These are phyloP conservation scores for Nitzschia sp. DNA, from an alignment of 108 stramenopile species.

Conservation along the genomic window DNA sequence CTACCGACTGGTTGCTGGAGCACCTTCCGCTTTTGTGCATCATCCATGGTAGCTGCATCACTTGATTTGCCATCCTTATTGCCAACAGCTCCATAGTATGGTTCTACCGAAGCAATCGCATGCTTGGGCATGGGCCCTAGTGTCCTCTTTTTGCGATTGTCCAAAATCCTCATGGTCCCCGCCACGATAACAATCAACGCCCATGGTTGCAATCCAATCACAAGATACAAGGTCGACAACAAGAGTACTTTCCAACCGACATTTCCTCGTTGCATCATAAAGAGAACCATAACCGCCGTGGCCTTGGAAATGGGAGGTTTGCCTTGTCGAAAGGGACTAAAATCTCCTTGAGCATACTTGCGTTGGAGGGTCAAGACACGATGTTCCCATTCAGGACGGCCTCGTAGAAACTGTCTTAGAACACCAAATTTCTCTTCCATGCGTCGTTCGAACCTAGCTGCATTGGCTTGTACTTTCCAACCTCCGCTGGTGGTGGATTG, in stretches of 20 bases:
- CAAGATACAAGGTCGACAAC: conserved; percentile 63
- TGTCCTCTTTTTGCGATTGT: conserved; percentile 46
- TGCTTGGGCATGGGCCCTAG: conserved; percentile 40
- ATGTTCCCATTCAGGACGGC: conserved; percentile 75
- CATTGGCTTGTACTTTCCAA: conserved; percentile 75
- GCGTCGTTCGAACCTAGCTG: conserved; percentile 81
- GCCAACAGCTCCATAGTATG: too few relatives aligned
- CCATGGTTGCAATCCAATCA: conserved; percentile 88
- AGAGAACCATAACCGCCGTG: conserved; percentile 70
- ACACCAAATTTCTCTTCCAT: conserved; percentile 85
- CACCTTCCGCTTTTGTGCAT: conserved; percentile 46
- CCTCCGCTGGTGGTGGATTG: conserved; percentile 41
- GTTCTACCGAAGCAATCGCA: conserved; percentile 29
- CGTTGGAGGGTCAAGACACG: conserved; percentile 59
- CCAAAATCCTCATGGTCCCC: conserved; percentile 44
- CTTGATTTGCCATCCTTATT: too few relatives aligned
- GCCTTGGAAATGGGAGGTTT: conserved; percentile 55
- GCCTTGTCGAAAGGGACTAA: conserved; percentile 64
- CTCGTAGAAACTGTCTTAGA: conserved; percentile 72
- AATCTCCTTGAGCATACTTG: conserved; percentile 70
- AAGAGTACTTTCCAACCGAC: conserved; percentile 54
- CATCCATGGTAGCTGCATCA: conserved; percentile 8
- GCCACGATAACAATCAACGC: conserved; percentile 74
- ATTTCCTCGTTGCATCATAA: conserved; percentile 81
- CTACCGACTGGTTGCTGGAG: conserved; percentile 63